phyloP scores from a whole-genome alignment of 805 yeast genomes.

The Nakazawaea laoshanensis region DNA sequence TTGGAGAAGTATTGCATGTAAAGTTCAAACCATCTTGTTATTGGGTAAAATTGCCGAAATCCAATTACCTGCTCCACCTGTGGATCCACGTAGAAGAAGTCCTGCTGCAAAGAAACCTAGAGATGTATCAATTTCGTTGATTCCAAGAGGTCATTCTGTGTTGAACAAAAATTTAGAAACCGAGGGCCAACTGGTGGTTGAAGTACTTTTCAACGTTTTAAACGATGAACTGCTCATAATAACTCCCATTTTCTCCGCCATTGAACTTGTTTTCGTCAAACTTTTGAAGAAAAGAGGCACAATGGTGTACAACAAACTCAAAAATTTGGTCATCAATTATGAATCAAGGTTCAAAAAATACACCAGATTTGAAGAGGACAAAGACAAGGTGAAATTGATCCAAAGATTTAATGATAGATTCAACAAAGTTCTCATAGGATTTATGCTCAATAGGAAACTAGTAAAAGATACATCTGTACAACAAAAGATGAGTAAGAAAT shows the following conservation, averaged over 20 bases:
- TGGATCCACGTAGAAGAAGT: constrained; percentile 16
- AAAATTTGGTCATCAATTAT: constrained; percentile 51
- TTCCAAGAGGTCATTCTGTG: constrained; percentile 55
- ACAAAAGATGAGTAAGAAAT: constrained; percentile 23
- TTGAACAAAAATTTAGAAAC: constrained; percentile 49
- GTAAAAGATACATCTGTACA: constrained; percentile 22
- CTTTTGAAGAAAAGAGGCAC: constrained; percentile 63
- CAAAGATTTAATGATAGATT: constrained; percentile 27
- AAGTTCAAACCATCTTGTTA: constrained; percentile 66
- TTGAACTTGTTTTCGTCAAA: constrained; percentile 54
- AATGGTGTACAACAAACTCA: constrained; percentile 41
- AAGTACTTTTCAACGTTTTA: constrained; percentile 49
- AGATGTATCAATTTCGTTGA: constrained; percentile 41
- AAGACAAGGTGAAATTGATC: constrained; percentile 20
- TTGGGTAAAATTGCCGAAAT: constrained; percentile 49
- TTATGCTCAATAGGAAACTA: constrained; percentile 24
- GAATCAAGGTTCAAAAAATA: constrained; percentile 49
- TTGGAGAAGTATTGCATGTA: constrained; percentile 45
- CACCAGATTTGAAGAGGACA: constrained; percentile 33
- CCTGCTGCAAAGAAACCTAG: constrained; percentile 7
- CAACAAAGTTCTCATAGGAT: constrained; percentile 22
- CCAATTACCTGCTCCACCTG: constrained; percentile 42
- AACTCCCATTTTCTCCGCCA: constrained; percentile 56
- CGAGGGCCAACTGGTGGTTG: constrained; percentile 66
- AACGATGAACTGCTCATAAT: constrained; percentile 46